Conservation (phyloP, 164 flowering plant species). For the Piper longum region DNA sequence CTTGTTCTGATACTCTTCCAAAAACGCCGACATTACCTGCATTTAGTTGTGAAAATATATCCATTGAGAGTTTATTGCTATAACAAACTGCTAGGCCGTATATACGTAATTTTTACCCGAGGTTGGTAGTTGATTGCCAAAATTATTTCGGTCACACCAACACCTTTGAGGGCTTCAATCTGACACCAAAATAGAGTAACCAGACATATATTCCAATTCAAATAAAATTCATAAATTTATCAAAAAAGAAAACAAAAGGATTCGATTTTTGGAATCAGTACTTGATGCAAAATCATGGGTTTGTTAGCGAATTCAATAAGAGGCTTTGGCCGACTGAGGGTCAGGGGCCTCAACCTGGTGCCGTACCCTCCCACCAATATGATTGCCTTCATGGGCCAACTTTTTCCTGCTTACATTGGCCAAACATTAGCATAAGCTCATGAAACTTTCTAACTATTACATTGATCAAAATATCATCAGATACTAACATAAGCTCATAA, state of each 20-base stretch:
- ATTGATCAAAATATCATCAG: too few species aligned
- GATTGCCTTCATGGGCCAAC: conserved; percentile 72
- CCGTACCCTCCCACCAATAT: conserved; percentile 99
- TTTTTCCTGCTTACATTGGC: too few species aligned
- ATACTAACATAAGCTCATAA: too few species aligned
- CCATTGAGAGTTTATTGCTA: background rate
- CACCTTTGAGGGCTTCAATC: conserved; percentile 91
- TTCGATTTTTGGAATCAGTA: conserved; percentile 7
- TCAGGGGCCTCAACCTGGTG: conserved; percentile 91
- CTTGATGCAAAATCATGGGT: conserved; percentile 99
- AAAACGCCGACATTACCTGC: conserved; percentile 90
- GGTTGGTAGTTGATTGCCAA: conserved; percentile 97
- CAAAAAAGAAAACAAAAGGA: background rate
- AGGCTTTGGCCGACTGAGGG: conserved; percentile 94
- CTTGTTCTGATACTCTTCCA: conserved; percentile 77
- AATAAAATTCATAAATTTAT: background rate
- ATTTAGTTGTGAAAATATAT: too few species aligned
- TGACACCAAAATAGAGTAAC: conserved; percentile 10
- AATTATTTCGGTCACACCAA: conserved; percentile 92
- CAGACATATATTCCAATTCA: background rate
- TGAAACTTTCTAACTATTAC: too few species aligned
- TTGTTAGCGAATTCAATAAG: conserved; percentile 97
- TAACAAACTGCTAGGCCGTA: background rate
- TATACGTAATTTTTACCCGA: conserved; percentile 36
- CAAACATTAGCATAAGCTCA: too few species aligned